phyloP scores from a whole-genome alignment of 2,329 filamentous ascomycete genomes.

The Xylariaceae sp. region DNA sequence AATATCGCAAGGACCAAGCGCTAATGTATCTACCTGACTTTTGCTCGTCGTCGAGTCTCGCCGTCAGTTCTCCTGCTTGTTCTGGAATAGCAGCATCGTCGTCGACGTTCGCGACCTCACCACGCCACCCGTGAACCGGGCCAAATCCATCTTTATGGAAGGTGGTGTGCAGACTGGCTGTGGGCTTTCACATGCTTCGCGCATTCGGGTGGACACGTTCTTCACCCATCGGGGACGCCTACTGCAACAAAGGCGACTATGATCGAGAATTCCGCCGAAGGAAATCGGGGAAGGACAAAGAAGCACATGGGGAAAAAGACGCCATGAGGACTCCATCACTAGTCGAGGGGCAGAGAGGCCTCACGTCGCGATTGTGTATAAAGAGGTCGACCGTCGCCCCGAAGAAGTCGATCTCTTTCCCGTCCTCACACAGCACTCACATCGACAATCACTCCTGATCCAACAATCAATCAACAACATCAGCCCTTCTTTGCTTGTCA shows the following conservation, averaged over 20 bases:
- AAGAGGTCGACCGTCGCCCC: slow-evolving; percentile 3
- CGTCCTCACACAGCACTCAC: slow-evolving; percentile 5
- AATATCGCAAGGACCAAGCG: background rate
- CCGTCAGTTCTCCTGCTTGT: slow-evolving; percentile 10
- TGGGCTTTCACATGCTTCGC: background rate
- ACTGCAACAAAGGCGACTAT: background rate
- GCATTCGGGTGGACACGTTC: background rate
- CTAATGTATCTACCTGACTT: background rate
- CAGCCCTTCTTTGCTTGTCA: slow-evolving; percentile 23
- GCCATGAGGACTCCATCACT: background rate
- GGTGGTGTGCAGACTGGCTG: slow-evolving; percentile 1
- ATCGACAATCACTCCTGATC: slow-evolving; percentile 4
- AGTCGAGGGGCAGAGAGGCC: background rate
- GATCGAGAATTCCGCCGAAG: background rate
- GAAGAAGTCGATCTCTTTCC: slow-evolving; percentile 8
- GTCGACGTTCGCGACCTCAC: background rate
- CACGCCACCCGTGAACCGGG: slow-evolving; percentile 1
- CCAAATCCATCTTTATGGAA: slow-evolving; percentile 17
- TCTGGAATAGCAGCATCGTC: slow-evolving; percentile 10
- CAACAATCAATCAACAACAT: background rate
- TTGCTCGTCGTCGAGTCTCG: background rate
- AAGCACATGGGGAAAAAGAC: background rate
- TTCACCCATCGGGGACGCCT: background rate
- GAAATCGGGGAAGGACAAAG: background rate
- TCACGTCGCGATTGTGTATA: slow-evolving; percentile 14